phyloP scores from a whole-genome alignment of 441 rosid species.

The Populus hybrid region DNA sequence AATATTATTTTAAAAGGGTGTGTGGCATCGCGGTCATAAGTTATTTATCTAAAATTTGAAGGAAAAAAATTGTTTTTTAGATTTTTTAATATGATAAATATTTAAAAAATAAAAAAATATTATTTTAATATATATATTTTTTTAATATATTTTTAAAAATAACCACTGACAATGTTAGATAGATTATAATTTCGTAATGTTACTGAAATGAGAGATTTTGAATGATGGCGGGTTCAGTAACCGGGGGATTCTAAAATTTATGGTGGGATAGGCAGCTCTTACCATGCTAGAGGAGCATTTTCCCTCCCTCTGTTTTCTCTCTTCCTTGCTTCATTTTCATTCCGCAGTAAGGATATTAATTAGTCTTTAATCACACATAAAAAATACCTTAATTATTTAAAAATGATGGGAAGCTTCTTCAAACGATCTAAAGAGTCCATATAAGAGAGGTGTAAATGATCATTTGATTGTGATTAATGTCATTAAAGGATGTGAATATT shows the following conservation, averaged over 20 bases:
- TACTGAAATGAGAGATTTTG: slow-evolving; percentile 4
- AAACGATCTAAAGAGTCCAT: not conserved
- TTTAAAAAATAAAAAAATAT: too few relatives aligned
- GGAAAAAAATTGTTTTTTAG: too few relatives aligned
- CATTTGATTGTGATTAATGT: not conserved
- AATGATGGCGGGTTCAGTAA: slow-evolving; percentile 43
- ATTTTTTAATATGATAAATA: not conserved
- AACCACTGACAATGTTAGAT: too few relatives aligned
- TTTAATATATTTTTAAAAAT: too few relatives aligned
- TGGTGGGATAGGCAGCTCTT: slow-evolving; percentile 22
- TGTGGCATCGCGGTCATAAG: too few relatives aligned
- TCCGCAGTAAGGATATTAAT: not conserved
- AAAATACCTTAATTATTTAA: not conserved
- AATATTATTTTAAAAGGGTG: too few relatives aligned
- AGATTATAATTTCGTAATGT: not conserved
- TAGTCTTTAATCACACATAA: not conserved
- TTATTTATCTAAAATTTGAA: too few relatives aligned
- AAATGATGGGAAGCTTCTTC: too few relatives aligned
- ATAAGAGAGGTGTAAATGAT: not conserved
- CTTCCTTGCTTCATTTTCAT: not conserved
- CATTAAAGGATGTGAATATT: too few relatives aligned
- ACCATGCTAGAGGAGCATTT: not conserved
- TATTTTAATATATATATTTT: too few relatives aligned
- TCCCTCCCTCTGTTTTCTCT: not conserved
- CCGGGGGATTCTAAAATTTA: not conserved